A percentile compares a stretch with the other conserved stretches of the same genome.
phyloP scores from a whole-genome alignment of 176 grass and related monocot species.

The Elaeis guineensis region DNA sequence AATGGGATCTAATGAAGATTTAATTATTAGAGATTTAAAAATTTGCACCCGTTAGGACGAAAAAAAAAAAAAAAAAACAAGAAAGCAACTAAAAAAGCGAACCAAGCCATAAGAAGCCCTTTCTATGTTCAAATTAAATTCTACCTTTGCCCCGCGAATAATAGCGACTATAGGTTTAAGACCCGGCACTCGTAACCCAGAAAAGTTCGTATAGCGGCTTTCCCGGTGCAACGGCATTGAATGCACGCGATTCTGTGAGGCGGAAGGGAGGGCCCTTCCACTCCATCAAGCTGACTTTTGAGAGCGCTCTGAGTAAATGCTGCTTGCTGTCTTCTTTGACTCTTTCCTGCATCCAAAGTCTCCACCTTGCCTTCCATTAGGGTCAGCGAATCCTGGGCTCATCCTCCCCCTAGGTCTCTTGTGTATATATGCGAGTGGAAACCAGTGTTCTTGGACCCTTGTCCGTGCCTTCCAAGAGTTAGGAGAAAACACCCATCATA shows the following conservation, averaged over 20 bases:
- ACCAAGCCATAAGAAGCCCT: no score
- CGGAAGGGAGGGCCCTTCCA: neutral
- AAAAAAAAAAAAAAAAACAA: no score
- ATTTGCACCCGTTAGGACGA: no score
- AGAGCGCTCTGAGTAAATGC: slow-evolving; percentile 21
- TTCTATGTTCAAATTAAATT: no score
- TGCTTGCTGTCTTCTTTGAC: slow-evolving; percentile 21
- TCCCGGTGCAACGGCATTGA: slow-evolving; percentile 27
- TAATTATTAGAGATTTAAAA: no score
- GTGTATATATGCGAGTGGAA: slow-evolving; percentile 23
- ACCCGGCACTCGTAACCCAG: no score
- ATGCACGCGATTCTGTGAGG: slow-evolving; percentile 24
- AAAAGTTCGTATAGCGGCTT: neutral
- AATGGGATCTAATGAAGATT: no score
- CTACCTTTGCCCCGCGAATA: no score
- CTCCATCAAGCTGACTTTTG: slow-evolving; percentile 22
- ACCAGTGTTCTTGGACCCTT: neutral
- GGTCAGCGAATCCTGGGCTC: slow-evolving; percentile 20
- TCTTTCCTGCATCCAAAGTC: slow-evolving; percentile 20
- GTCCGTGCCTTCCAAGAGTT: slow-evolving; percentile 3
- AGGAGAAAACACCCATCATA: no score
- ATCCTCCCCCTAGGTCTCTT: neutral
- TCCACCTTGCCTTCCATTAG: neutral
- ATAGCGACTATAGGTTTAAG: no score
- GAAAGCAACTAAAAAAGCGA: no score